phyloP scores from a whole-genome alignment of 805 yeast species.

The Grigorovia transvaalensis region DNA sequence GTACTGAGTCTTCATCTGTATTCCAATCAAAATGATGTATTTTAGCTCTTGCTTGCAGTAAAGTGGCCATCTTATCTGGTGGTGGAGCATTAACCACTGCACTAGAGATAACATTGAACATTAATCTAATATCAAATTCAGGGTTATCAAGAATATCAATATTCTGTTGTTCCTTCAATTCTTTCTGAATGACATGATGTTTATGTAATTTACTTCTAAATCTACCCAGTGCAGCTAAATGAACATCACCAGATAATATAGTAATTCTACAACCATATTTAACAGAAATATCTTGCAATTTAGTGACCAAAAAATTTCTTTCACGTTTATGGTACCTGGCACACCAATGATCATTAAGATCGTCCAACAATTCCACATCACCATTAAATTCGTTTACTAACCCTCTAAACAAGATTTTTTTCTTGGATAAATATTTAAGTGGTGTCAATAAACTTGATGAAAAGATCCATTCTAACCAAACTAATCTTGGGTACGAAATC shows the following conservation, averaged over 20 bases:
- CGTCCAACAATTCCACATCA: slow-evolving; percentile 81
- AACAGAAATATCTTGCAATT: slow-evolving; percentile 58
- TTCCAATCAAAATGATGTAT: slow-evolving; percentile 54
- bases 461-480: slow-evolving; percentile 75
- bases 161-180: slow-evolving; percentile 30
- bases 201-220: slow-evolving; percentile 47
- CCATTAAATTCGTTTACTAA: slow-evolving; percentile 90
- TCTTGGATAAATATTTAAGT: slow-evolving; percentile 45
- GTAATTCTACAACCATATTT: slow-evolving; percentile 61
- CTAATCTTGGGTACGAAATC: slow-evolving; percentile 86
- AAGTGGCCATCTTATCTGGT: slow-evolving; percentile 70
- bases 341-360: slow-evolving; percentile 95
- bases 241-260: slow-evolving; percentile 88
- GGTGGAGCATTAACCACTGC: slow-evolving; percentile 93
- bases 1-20: slow-evolving; percentile 76
- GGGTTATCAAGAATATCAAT: slow-evolving; percentile 38
- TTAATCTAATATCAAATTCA: slow-evolving; percentile 60
- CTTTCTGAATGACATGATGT: slow-evolving; percentile 31
- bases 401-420: slow-evolving; percentile 56
- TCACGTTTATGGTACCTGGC: slow-evolving; percentile 77
- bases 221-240: slow-evolving; percentile 74
- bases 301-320: slow-evolving; percentile 57
- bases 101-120: slow-evolving; percentile 76
- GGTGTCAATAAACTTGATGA: slow-evolving; percentile 56
- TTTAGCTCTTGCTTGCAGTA: slow-evolving; percentile 57